Conservation (phyloP, 176 grass and related monocot species). For the Oryza brachyantha region DNA sequence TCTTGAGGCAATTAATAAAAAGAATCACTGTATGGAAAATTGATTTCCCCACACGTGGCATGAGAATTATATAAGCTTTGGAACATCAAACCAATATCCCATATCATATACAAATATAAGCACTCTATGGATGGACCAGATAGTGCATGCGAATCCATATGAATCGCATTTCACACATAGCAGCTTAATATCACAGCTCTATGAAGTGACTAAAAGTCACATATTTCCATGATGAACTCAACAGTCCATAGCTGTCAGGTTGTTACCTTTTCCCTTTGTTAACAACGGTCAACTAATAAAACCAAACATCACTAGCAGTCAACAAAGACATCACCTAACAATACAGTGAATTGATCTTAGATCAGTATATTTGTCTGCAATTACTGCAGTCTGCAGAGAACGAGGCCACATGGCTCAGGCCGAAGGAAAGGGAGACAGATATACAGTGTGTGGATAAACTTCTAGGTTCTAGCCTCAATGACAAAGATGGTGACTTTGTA, state of each 20-base stretch:
- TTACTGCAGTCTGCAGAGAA: no score
- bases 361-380: no score
- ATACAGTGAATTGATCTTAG: background rate
- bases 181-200: no score
- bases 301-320: background rate
- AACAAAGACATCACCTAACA: background rate
- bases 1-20: conserved; percentile 10
- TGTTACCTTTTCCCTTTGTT: background rate
- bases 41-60: background rate
- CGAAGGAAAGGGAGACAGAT: background rate
- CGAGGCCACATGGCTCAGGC: background rate
- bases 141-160: background rate
- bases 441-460: background rate
- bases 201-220: background rate
- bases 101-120: background rate
- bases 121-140: background rate
- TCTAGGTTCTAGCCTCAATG: background rate
- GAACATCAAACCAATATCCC: background rate
- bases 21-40: background rate
- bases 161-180: no score
- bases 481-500: no score
- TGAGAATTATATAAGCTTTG: background rate
- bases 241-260: background rate
- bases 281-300: background rate
- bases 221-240: background rate